Percentiles rank a stretch among this genome's conserved stretches.
phyloP scores from a whole-genome alignment of 2,329 filamentous ascomycete genomes.

The Aureobasidium mangrovei region DNA sequence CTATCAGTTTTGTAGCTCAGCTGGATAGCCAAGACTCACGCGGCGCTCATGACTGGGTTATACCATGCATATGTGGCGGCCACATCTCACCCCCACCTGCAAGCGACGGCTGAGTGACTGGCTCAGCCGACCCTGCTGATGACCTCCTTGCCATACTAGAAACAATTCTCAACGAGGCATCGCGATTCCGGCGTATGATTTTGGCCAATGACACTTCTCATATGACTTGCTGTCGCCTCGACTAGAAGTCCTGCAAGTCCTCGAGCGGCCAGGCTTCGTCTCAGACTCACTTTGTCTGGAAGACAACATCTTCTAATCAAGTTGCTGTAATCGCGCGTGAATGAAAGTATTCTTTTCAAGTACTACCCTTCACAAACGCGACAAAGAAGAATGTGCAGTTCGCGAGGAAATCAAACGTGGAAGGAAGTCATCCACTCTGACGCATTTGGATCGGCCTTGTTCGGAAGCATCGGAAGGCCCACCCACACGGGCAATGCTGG shows the following conservation, averaged over 20 bases:
- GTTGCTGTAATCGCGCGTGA: too few relatives aligned
- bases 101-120: conserved; percentile 4
- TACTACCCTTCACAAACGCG: too few relatives aligned
- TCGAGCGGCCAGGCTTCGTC: not conserved
- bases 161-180: not conserved
- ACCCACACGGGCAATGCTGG: conserved; percentile 7
- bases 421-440: conserved; percentile 2
- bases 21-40: not conserved
- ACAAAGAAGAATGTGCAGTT: too few relatives aligned
- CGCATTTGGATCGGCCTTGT: conserved; percentile 2
- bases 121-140: not conserved
- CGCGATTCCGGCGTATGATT: not conserved
- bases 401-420: not conserved
- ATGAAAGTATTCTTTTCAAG: too few relatives aligned
- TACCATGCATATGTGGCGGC: not conserved
- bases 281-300: not conserved
- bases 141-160: not conserved
- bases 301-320: too few relatives aligned
- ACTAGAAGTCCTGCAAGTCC: not conserved
- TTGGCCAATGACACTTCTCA: too few relatives aligned
- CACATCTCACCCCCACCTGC: not conserved
- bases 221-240: too few relatives aligned
- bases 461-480: conserved; percentile 11
- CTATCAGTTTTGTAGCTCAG: not conserved
- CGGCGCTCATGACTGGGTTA: not conserved